A percentile compares a stretch with the other conserved stretches of the same genome.
Conservation (phyloP, 768 basidiomycete species). For the Lactarius pseudohatsudake region DNA sequence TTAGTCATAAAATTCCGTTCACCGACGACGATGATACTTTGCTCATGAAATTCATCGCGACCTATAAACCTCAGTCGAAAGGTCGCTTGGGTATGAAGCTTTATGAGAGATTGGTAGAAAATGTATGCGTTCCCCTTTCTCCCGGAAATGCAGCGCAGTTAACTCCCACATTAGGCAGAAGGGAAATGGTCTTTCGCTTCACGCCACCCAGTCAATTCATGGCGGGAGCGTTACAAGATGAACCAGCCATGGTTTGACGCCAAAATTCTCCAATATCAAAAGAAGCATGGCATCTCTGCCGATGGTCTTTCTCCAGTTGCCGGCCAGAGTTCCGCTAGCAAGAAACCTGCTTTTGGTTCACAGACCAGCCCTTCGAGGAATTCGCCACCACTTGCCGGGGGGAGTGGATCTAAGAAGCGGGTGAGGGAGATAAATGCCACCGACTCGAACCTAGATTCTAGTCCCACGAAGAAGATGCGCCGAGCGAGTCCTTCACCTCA, state of each 20-base stretch:
- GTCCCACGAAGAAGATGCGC: conserved; percentile 13
- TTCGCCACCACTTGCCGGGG: not conserved
- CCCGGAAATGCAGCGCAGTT: not conserved
- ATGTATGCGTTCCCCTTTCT: conserved; percentile 42
- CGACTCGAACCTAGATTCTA: not conserved
- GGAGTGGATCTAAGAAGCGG: conserved; percentile 16
- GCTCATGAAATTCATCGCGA: conserved; percentile 50
- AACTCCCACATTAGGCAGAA: conserved; percentile 36
- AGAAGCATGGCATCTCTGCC: conserved; percentile 32
- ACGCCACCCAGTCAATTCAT: conserved; percentile 57
- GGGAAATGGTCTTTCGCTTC: conserved; percentile 52
- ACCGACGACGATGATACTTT: conserved; percentile 43
- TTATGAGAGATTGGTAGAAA: conserved; percentile 44
- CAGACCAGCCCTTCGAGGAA: not conserved
- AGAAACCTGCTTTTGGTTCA: not conserved
- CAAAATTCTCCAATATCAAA: conserved; percentile 43
- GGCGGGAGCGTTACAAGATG: conserved; percentile 60
- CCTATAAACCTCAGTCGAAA: conserved; percentile 40
- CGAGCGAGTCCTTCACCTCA: not conserved
- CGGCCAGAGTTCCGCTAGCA: not conserved
- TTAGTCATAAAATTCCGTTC: conserved; percentile 31
- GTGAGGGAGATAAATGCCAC: conserved; percentile 8
- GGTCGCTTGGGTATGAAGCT: conserved; percentile 50
- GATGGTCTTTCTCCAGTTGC: not conserved
- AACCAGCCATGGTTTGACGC: conserved; percentile 44